Evolutionary conservation across 2,329 filamentous ascomycete genomes (phyloP), one percentile per base, ranked within the genome.

Genomic region (Fusarium annulatum): DNA sequence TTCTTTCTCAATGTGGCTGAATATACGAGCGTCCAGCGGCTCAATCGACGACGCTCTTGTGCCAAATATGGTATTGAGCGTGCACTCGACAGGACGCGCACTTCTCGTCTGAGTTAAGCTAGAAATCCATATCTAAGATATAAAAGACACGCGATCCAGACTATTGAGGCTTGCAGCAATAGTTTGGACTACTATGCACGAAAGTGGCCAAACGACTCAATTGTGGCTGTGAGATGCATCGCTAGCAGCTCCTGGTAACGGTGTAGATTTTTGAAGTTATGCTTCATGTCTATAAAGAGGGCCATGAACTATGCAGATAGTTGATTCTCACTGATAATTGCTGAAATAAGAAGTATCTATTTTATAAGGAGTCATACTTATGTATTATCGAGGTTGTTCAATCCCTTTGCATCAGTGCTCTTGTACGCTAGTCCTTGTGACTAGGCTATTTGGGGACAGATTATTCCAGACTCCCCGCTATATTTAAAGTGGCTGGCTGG

Each of bases 281-380:
- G 18, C 18, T 28, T 15, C 7, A 28, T 15, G 4, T 10, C 9
- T 28, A 48, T 1, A 21, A 15, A 28, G 26, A 28, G 6, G 9
- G 5, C 4, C 9, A 28, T 21, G 4, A 8, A 21, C 45, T 11
- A 3, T 10, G 10, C 4, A 21, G 6, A 48, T 28, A 5, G 16
- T 10, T 23, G n/a, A 0, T 6, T 8, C 15, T 16, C 2, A 4
- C 2, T 15, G 3, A 5, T 0, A 3, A 10, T 46, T 7, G 5
- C 18, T 14, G 0, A 15, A 3, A 10, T 21, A 10, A 5, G 3
- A 46, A 28, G 18, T 28, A 10, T 28, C 8, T 10, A 21, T 28
- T 10, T 21, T 15, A 28, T 28, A 5, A 9, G 18, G 1, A 46
- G 3, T 28, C 5, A 14, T 28, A 8, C 23, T 19, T 15, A 2